phyloP scores from a whole-genome alignment of 257 asterid species.

The Fraxinus americana region DNA sequence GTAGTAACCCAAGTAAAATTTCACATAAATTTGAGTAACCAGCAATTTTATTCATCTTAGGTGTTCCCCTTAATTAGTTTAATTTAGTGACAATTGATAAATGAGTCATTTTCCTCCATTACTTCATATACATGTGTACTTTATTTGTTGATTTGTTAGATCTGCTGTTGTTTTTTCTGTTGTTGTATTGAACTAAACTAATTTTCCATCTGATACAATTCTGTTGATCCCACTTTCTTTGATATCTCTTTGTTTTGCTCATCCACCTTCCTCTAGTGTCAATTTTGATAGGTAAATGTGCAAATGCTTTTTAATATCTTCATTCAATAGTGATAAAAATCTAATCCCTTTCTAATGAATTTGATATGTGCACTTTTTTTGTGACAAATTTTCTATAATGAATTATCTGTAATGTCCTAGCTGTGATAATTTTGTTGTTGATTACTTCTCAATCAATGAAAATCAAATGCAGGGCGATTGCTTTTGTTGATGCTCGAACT shows the following conservation, averaged over 20 bases:
- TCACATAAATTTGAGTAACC: neutral
- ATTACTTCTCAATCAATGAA: slow-evolving; percentile 37
- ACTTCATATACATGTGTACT: neutral
- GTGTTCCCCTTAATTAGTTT: neutral
- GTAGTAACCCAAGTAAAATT: neutral
- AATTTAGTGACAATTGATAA: neutral
- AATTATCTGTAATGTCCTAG: slow-evolving; percentile 24
- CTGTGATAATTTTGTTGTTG: slow-evolving; percentile 23
- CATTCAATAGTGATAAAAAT: slow-evolving; percentile 10
- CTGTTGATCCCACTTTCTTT: slow-evolving; percentile 49
- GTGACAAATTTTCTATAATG: slow-evolving; percentile 19
- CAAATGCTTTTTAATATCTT: slow-evolving; percentile 14
- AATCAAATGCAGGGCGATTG: slow-evolving; percentile 59
- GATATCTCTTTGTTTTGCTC: slow-evolving; percentile 40
- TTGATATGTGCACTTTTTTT: slow-evolving; percentile 22
- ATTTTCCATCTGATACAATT: slow-evolving; percentile 26
- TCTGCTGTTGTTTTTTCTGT: slow-evolving; percentile 7
- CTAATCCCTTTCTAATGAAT: neutral
- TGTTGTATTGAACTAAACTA: slow-evolving; percentile 29
- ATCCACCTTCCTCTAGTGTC: slow-evolving; percentile 27
- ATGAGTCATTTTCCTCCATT: neutral
- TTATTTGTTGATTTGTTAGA: neutral
- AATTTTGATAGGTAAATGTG: slow-evolving; percentile 23
- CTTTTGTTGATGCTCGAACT: slow-evolving; percentile 39
- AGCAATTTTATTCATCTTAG: neutral